Base-by-base conservation (phyloP, 2,329 filamentous ascomycete species). In the Leptographium radiaticola region DNA sequence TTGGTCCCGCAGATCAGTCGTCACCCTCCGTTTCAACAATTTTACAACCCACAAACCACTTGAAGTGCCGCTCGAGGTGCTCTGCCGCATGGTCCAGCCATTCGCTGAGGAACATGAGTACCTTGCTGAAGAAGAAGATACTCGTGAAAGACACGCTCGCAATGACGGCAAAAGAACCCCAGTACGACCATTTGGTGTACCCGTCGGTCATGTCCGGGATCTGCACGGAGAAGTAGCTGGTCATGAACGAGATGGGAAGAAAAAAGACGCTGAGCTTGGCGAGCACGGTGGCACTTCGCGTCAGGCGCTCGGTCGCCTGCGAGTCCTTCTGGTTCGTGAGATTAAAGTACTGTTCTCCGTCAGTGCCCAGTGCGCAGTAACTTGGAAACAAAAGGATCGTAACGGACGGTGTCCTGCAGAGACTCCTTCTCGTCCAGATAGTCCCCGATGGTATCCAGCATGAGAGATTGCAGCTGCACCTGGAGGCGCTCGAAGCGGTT, bases 251-350 rank as follows among this genome's bases (percentile, higher is more conserved):
- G 56, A 89, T 83, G 0, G 86, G 86, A 53, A 89, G 73, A 68
- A 89, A 89, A 51, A 89, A 71, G 43, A 89, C 85, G 13, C 82
- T 86, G 7, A 85, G 79, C 64, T 89, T 89, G 48, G 84, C 84
- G 12, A 89, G 72, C 6, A 89, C 70, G 6, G 87, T 80, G 4
- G 85, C 86, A 58, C 84, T 82, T 55, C 84, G 74, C 0, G 84
- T 88, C 20, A 89, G 74, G 20, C 82, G 76, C 56, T 87, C 84
- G 12, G 87, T 85, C 5, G 81, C 79, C 58, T 81, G 77, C 0
- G 84, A 86, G 65, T 89, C 84, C 63, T 86, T 87, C 62, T 88
- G 80, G 18, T 84, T 80, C 55, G 85, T 87, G 58, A 89, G 75
- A 65, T 86, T 87, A 73, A 89, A 89, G 65, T 88, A 88, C 82